A percentile compares a stretch with the other conserved stretches of the same genome.
Conservation (phyloP, 169 alveolate species). For the Plasmodium berghei region DNA sequence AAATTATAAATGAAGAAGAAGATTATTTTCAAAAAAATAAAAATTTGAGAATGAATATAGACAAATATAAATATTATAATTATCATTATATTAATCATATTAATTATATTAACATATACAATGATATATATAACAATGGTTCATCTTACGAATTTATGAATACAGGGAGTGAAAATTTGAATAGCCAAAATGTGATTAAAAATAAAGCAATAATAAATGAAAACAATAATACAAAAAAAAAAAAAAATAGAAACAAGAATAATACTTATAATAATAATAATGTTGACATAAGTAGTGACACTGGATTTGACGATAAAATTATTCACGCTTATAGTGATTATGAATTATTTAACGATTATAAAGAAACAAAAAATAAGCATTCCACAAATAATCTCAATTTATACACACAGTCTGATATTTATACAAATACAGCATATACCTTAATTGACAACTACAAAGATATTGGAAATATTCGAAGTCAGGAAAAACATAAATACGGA, state of each 20-base stretch:
- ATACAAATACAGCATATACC: neutral
- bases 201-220: conserved; percentile 6
- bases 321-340: conserved; percentile 32
- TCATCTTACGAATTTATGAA: neutral
- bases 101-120: conserved; percentile 54
- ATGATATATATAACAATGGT: conserved; percentile 53
- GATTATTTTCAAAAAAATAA: conserved; percentile 45
- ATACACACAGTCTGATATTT: neutral
- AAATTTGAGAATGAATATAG: conserved; percentile 41
- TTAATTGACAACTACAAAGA: neutral
- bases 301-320: no score
- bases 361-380: neutral
- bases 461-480: neutral
- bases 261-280: conserved; percentile 19
- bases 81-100: conserved; percentile 62
- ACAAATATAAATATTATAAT: conserved; percentile 57
- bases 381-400: neutral
- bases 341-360: conserved; percentile 8
- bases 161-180: neutral
- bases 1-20: conserved; percentile 48
- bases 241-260: neutral
- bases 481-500: neutral
- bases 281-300: no score
- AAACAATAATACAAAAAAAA: neutral
- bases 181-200: neutral